Conservation (phyloP, 306 rosid genomes). For the Malus fusca region DNA sequence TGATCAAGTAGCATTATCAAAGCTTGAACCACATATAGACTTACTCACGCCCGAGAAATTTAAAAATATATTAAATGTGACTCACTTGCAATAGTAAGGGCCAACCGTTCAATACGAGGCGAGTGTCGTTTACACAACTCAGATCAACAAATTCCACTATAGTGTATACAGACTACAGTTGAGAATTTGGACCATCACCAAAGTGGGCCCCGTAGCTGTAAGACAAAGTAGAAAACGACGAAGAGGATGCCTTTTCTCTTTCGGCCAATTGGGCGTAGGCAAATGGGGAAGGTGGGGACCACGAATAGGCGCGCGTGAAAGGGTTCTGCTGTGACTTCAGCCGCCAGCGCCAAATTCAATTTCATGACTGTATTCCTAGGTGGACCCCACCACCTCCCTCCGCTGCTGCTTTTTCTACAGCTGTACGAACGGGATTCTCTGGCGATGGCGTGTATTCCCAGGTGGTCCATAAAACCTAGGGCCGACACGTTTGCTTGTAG, state of each 20-base stretch:
- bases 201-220: background rate
- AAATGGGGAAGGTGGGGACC: background rate
- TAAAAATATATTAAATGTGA: too few species aligned
- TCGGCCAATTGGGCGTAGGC: background rate
- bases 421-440: conserved; percentile 4
- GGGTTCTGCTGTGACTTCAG: background rate
- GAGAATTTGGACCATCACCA: background rate
- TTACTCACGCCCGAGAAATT: too few species aligned
- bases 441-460: background rate
- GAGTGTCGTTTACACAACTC: background rate
- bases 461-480: conserved; percentile 22
- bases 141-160: background rate
- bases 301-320: background rate
- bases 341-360: background rate
- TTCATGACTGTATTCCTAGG: background rate
- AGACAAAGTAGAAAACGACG: background rate
- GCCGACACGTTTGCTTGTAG: background rate
- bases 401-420: background rate
- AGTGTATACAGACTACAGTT: too few species aligned
- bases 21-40: too few species aligned
- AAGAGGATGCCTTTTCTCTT: background rate
- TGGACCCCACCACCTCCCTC: background rate
- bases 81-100: too few species aligned
- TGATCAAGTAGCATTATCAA: too few species aligned
- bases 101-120: too few species aligned